Percentiles rank a stretch among this genome's conserved stretches.
Conservation (phyloP, 306 rosid genomes). For the Sechiopsis laciniata region DNA sequence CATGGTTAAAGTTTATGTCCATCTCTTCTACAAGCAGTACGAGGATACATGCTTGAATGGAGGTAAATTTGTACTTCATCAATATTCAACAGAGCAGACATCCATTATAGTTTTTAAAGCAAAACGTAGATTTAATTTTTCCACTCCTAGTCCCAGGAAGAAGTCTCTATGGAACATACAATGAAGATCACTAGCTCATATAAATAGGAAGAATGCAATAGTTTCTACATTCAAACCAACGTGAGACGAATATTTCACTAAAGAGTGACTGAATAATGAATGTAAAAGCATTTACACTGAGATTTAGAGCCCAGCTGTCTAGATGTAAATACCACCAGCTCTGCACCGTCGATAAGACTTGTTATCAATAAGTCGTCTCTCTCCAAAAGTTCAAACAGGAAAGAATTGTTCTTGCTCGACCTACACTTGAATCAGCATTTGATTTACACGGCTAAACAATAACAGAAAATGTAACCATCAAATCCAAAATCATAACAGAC, state of each 20-base stretch:
- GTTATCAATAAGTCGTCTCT: slow-evolving; percentile 41
- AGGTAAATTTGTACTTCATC: slow-evolving; percentile 1
- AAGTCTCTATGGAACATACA: background rate
- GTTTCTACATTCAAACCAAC: background rate
- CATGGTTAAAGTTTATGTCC: slow-evolving; percentile 1
- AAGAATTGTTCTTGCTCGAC: slow-evolving; percentile 29
- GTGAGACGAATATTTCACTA: background rate
- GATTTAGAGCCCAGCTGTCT: slow-evolving; percentile 39
- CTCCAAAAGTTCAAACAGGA: slow-evolving; percentile 47
- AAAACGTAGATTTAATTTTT: background rate
- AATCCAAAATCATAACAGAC: slow-evolving; percentile 36
- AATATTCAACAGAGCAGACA: background rate
- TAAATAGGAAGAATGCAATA: background rate
- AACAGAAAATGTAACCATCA: background rate
- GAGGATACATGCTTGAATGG: background rate
- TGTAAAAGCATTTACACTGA: slow-evolving; percentile 38
- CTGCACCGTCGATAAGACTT: slow-evolving; percentile 40
- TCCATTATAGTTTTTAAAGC: background rate
- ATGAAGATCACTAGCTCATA: background rate
- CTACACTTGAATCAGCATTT: slow-evolving; percentile 34
- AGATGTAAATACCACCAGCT: slow-evolving; percentile 59
- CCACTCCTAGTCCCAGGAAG: background rate
- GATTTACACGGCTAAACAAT: slow-evolving; percentile 14
- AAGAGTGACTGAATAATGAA: slow-evolving; percentile 16
- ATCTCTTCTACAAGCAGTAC: too few species aligned